A percentile compares a stretch with the other conserved stretches of the same genome.
These are phyloP conservation scores for Yamagishiella unicocca DNA, from an alignment of 139 green algal species.

Conservation along the genomic window DNA sequence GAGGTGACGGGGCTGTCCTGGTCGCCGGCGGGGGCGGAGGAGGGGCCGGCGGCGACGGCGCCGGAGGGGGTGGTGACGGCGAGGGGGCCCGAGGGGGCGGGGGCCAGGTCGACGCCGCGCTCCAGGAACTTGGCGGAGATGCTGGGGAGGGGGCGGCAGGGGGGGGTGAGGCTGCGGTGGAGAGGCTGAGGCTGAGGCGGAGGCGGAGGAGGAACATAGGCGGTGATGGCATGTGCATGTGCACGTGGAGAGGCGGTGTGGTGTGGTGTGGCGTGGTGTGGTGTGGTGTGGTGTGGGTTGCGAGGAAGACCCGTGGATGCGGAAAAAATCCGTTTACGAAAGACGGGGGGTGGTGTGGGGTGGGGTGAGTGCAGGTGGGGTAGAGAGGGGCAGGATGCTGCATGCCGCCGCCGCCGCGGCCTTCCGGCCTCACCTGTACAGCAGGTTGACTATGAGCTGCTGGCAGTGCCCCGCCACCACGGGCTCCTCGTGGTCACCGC, in stretches of 20 bases:
- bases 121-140: neutral
- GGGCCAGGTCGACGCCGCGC: neutral
- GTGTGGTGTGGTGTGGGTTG: too few species aligned
- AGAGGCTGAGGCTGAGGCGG: too few species aligned
- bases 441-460: slow-evolving; percentile 86
- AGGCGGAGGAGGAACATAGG: too few species aligned
- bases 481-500: slow-evolving; percentile 43
- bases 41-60: too few species aligned
- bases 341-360: too few species aligned
- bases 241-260: too few species aligned
- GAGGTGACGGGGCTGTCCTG: neutral
- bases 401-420: neutral
- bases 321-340: too few species aligned
- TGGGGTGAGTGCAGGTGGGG: too few species aligned
- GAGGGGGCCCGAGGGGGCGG: neutral
- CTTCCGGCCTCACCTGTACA: slow-evolving; percentile 65
- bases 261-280: too few species aligned
- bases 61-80: neutral
- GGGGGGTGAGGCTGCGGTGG: neutral
- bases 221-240: too few species aligned
- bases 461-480: slow-evolving; percentile 36
- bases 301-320: too few species aligned
- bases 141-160: neutral
- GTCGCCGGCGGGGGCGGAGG: neutral
- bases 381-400: too few species aligned